Base-by-base conservation (phyloP, 2,329 filamentous ascomycete genomes). In the Rhytidhysteron rufulum region DNA sequence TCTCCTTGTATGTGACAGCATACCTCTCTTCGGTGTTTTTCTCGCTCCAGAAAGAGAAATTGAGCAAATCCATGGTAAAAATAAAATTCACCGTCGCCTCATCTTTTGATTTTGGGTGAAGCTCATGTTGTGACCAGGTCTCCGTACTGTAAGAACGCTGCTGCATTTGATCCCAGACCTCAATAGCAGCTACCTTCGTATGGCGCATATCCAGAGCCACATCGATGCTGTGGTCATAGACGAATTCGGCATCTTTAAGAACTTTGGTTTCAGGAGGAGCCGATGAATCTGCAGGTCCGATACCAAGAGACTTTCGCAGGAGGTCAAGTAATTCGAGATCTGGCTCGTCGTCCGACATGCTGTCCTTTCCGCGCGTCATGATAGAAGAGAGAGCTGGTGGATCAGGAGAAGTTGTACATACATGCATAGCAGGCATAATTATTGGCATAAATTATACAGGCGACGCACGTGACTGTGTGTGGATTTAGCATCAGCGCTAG, bases 11-110 rank as follows among this genome's bases (percentile, higher is more conserved):
- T 42, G 87, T 83, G 31, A 98, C 78, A 8, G 85, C 78, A 63
- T 91, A 98, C 9, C 88, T 77, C 54, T 91, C 82, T 4, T 81
- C 75, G 9, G 86, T 82, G 3, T 65, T 57, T 43, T 74, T 67
- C 38, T 87, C 83, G 11, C 88, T 94, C 93, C 93, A 98, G 65
- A 98, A 98, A 17, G 85, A 94, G 61, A 97, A 98, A 62, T 98
- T 98, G 37, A 98, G 71, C 20, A 98, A 66, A 62, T 98, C 93
- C 88, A 98, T 95, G 16, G 87, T 88, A 63, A 98, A 97, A 55
- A 98, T 91, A 62, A 98, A 97, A 48, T 87, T 84, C 17, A 95
- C 80, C 0, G 88, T 90, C 37, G 68, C 76, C 57, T 88, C 86
- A 58, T 94, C 83, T 58, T 88, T 88, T 31, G 78, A 57, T 62